Base-by-base conservation (phyloP, 441 rosid genomes). In the Erodium chrysanthum region DNA sequence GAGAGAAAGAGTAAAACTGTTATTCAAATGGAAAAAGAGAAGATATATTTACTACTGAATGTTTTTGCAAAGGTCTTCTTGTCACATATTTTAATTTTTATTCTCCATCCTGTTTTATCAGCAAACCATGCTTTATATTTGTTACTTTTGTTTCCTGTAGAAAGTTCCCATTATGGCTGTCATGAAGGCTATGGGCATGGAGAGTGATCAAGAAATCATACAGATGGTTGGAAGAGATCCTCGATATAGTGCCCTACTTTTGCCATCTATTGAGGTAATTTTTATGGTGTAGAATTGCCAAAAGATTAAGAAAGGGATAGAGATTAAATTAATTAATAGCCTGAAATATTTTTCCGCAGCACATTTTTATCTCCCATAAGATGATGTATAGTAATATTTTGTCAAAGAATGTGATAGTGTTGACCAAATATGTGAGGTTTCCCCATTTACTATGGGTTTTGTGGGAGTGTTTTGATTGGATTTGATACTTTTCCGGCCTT, bases 191-290 rank as follows among this genome's bases (percentile, higher is more conserved):
- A 91, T 93, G 98, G 96, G 98, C 70, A 91, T 91, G 96, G 92
- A 93, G 80, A 85, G 92, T 70, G 96, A 91, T 75, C 95, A 89
- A 85, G 98, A 93, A 84, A 89, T 89, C 46, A 95, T 91, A 64
- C 95, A 89, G 71, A 89, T 93, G 97, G 78, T 93, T 37, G 96
- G 98, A 74, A 88, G 98, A 82, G 96, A 91, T 84, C 97, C 97
- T 75, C 86, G 89, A 74, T 91, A 83, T 76, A 74, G 90, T 60
- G 83, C 85, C 58, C 77, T 89, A 59, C 92, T 93, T 73, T 76
- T 91, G 76, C 93, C 90, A 64, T 91, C 98, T 66, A 83, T 93
- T 73, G 92, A 93, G 97, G 98, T 84, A 84, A 78, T 74, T 17
- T 40, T 64, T 35, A 7, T 54, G 2, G 64, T 54, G 20, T 31